Conservation (phyloP, 148 eudicot genomes). For the Cornus florida region DNA sequence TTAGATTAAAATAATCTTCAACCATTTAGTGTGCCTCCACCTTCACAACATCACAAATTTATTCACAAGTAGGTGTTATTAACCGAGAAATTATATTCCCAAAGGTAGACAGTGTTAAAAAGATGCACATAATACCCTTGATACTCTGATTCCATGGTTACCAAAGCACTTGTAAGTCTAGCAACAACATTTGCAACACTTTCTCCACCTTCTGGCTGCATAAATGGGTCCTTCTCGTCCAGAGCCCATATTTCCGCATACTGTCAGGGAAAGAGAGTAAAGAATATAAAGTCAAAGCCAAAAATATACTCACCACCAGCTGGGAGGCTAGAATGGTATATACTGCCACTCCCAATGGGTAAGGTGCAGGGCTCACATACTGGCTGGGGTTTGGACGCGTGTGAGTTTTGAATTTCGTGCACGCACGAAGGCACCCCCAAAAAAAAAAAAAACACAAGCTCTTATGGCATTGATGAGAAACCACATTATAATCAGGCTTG, state of each 20-base stretch:
- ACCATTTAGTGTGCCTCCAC: background rate
- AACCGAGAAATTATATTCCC: background rate
- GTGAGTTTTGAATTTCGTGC: no score
- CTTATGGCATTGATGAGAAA: no score
- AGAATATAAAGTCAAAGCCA: background rate
- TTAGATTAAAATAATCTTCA: no score
- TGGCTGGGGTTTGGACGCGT: no score
- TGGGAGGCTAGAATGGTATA: background rate
- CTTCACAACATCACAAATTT: background rate
- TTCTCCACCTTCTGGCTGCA: slow-evolving; percentile 90
- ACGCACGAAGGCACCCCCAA: no score
- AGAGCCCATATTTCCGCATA: slow-evolving; percentile 87
- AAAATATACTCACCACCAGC: background rate
- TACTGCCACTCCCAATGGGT: background rate
- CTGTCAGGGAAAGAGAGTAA: slow-evolving; percentile 30
- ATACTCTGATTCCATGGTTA: slow-evolving; percentile 57
- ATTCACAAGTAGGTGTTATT: background rate
- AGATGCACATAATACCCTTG: slow-evolving; percentile 47
- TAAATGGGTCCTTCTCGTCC: slow-evolving; percentile 79
- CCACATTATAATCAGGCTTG: no score
- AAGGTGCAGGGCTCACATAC: no score
- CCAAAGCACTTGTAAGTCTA: slow-evolving; percentile 68
- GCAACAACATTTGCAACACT: slow-evolving; percentile 92
- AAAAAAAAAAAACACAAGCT: no score
- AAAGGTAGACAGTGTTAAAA: background rate